Percentiles rank a stretch among this genome's conserved stretches.
phyloP scores from a whole-genome alignment of 805 yeast species.

The Starmerella sp. region DNA sequence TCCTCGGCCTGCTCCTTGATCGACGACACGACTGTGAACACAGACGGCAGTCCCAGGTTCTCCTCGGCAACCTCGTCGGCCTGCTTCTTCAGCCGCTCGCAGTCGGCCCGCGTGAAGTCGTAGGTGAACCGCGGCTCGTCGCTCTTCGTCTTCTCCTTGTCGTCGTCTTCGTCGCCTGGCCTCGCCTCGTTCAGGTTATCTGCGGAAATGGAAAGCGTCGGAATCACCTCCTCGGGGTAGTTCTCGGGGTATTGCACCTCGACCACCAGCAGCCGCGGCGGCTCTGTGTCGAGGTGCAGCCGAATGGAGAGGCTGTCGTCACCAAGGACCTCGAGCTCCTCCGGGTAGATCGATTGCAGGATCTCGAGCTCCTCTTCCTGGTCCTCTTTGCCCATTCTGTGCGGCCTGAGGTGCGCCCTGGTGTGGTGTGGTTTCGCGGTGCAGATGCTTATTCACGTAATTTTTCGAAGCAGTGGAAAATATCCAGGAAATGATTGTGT shows the following conservation, averaged over 20 bases:
- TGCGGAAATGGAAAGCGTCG: conserved; percentile 5
- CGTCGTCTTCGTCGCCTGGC: conserved; percentile 38
- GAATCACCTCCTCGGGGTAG: conserved; percentile 68
- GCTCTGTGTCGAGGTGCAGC: conserved; percentile 55
- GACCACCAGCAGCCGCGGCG: conserved; percentile 46
- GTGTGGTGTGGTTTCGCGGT: neutral
- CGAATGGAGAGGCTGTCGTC: conserved; percentile 45
- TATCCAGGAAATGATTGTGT: neutral
- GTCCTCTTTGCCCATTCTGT: conserved; percentile 47
- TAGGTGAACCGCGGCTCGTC: conserved; percentile 31
- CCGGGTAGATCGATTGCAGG: conserved; percentile 84
- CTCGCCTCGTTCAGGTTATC: conserved; percentile 36
- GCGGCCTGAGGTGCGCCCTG: neutral
- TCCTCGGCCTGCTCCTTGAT: conserved; percentile 75
- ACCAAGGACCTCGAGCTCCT: conserved; percentile 49
- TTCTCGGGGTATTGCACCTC: conserved; percentile 60
- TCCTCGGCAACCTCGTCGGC: conserved; percentile 44
- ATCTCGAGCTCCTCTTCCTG: conserved; percentile 85
- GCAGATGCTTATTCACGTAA: conserved; percentile 1
- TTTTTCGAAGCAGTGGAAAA: neutral
- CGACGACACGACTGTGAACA: conserved; percentile 65
- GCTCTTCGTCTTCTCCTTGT: conserved; percentile 28
- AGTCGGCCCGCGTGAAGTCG: conserved; percentile 37
- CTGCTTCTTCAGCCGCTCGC: conserved; percentile 18
- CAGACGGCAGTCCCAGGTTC: conserved; percentile 82